Percentiles rank a stretch among this genome's conserved stretches.
phyloP scores from a whole-genome alignment of 106 monocot species.

The Phalaenopsis equestris region DNA sequence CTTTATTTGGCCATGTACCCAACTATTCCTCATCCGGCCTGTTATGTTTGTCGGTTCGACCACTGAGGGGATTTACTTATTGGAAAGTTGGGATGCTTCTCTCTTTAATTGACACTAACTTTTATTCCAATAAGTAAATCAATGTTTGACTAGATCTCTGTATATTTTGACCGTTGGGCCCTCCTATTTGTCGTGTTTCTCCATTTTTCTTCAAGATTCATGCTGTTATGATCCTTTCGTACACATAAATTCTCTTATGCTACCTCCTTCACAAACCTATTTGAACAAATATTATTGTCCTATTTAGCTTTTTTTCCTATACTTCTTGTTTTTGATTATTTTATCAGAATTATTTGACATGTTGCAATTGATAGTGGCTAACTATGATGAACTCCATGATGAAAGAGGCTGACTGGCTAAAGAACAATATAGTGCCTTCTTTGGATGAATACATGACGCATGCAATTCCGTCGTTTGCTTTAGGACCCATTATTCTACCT shows the following conservation, averaged over 20 bases:
- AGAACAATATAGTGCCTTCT: conserved; percentile 44
- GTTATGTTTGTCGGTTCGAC: too few species aligned
- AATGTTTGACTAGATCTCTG: too few species aligned
- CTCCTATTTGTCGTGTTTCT: too few species aligned
- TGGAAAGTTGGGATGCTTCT: too few species aligned
- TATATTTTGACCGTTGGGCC: too few species aligned
- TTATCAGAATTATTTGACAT: neutral
- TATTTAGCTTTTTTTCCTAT: neutral
- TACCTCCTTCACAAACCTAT: neutral
- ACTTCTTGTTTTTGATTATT: neutral
- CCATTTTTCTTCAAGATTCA: too few species aligned
- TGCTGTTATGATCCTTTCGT: too few species aligned
- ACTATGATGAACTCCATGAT: conserved; percentile 61
- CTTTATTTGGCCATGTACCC: too few species aligned
- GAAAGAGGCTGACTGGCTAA: conserved; percentile 69
- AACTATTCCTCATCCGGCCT: too few species aligned
- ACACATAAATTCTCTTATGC: neutral
- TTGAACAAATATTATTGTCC: neutral
- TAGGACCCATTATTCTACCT: conserved; percentile 80
- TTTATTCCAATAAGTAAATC: too few species aligned
- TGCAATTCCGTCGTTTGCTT: conserved; percentile 76
- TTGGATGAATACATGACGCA: conserved; percentile 72
- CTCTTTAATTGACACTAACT: too few species aligned
- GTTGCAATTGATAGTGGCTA: conserved; percentile 56
- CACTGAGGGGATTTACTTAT: too few species aligned